phyloP scores from a whole-genome alignment of 2,329 filamentous ascomycete genomes.

The Beauveria rudraprayagi region DNA sequence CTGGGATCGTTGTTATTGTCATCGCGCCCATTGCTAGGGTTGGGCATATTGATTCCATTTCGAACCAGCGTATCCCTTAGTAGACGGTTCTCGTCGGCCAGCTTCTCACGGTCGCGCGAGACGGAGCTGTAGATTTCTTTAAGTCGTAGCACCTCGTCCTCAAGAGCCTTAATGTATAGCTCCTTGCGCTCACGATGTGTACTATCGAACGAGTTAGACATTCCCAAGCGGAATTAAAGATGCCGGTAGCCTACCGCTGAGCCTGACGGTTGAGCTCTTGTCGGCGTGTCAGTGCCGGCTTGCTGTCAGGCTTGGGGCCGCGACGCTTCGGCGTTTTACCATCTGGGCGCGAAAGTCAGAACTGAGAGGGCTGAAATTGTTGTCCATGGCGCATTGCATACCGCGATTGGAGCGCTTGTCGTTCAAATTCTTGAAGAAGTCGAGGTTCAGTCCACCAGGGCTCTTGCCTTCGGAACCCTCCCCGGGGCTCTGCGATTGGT shows the following conservation, averaged over 20 bases:
- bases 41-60: slow-evolving; percentile 36
- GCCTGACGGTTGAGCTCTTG: slow-evolving; percentile 95
- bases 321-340: slow-evolving; percentile 80
- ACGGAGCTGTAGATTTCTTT: slow-evolving; percentile 76
- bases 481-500: slow-evolving; percentile 19
- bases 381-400: slow-evolving; percentile 24
- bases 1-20: slow-evolving; percentile 40
- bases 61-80: slow-evolving; percentile 52
- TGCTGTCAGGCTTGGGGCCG: slow-evolving; percentile 93
- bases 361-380: not conserved
- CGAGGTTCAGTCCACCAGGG: slow-evolving; percentile 42
- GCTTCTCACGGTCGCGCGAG: slow-evolving; percentile 65
- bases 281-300: slow-evolving; percentile 81
- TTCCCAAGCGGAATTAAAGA: not conserved
- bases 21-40: slow-evolving; percentile 21
- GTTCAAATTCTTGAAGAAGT: slow-evolving; percentile 57
- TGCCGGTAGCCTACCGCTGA: slow-evolving; percentile 58
- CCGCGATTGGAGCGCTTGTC: slow-evolving; percentile 75
- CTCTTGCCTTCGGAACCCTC: slow-evolving; percentile 24
- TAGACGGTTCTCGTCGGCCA: slow-evolving; percentile 71
- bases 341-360: slow-evolving; percentile 40
- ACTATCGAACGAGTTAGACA: slow-evolving; percentile 35
- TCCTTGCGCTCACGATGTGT: slow-evolving; percentile 97
- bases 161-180: slow-evolving; percentile 86
- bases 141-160: slow-evolving; percentile 81